These are phyloP conservation scores for Nepenthes alata DNA, from an alignment of 179 eudicot genomes.

Conservation along the genomic window DNA sequence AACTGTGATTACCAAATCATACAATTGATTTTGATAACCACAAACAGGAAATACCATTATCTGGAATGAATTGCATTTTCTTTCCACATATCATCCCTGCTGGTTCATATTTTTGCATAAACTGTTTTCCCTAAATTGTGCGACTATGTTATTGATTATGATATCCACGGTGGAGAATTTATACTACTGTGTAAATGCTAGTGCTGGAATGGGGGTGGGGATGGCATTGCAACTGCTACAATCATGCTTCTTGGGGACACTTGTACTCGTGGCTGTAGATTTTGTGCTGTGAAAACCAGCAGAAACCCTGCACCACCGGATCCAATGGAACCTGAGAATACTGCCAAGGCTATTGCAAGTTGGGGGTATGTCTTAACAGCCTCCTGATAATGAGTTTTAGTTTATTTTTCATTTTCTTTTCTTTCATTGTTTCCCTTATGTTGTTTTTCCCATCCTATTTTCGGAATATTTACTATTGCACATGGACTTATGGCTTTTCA, in stretches of 20 bases:
- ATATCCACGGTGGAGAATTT: not conserved
- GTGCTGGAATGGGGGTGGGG: constrained; percentile 98
- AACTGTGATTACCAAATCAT: too few relatives aligned
- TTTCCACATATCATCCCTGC: not conserved
- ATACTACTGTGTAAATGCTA: constrained; percentile 8
- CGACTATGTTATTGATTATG: not conserved
- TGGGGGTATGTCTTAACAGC: constrained; percentile 58
- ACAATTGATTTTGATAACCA: too few relatives aligned
- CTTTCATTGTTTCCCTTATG: not conserved
- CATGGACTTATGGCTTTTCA: too few relatives aligned
- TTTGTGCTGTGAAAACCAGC: constrained; percentile 55
- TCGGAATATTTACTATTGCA: too few relatives aligned
- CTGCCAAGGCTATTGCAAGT: constrained; percentile 76
- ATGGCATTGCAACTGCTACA: constrained; percentile 93
- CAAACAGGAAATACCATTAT: too few relatives aligned
- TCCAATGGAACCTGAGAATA: constrained; percentile 88
- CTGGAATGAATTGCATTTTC: not conserved
- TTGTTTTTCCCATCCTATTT: too few relatives aligned
- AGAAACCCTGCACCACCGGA: constrained; percentile 87
- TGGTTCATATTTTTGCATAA: not conserved
- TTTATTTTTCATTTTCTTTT: not conserved
- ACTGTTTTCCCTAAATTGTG: not conserved
- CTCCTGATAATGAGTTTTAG: not conserved
- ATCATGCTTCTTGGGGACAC: constrained; percentile 97
- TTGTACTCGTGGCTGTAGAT: constrained; percentile 90